These are phyloP conservation scores for Paramecium sonneborni DNA, from an alignment of 73 alveolate species.

Conservation along the genomic window DNA sequence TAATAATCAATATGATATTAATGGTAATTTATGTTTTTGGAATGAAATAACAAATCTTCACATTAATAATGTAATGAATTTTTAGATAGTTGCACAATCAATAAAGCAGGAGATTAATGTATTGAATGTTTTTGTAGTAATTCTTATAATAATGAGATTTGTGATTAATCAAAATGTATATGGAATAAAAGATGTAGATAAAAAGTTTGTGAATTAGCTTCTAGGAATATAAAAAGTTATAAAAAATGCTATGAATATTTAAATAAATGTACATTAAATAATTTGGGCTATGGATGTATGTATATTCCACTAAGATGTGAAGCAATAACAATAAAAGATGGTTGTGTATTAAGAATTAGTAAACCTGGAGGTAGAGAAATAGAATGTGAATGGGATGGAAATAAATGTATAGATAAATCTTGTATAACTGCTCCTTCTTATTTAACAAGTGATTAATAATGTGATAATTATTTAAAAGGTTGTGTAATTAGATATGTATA, in stretches of 20 bases:
- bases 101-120: neutral
- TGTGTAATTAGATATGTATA: too few species aligned
- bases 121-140: neutral
- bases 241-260: neutral
- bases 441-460: too few species aligned
- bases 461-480: too few species aligned
- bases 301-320: neutral
- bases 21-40: neutral
- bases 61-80: neutral
- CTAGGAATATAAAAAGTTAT: neutral
- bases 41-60: neutral
- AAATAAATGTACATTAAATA: neutral
- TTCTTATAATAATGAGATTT: neutral
- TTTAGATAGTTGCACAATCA: neutral
- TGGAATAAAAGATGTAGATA: neutral
- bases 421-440: neutral
- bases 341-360: neutral
- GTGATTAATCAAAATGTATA: neutral
- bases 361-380: neutral
- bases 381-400: constrained; percentile 3
- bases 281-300: neutral
- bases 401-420: neutral
- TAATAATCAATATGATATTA: neutral
- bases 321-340: neutral
- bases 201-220: neutral